phyloP scores from a whole-genome alignment of 2,329 filamentous ascomycete genomes.

The Teratosphaeria pseudoeucalypti region DNA sequence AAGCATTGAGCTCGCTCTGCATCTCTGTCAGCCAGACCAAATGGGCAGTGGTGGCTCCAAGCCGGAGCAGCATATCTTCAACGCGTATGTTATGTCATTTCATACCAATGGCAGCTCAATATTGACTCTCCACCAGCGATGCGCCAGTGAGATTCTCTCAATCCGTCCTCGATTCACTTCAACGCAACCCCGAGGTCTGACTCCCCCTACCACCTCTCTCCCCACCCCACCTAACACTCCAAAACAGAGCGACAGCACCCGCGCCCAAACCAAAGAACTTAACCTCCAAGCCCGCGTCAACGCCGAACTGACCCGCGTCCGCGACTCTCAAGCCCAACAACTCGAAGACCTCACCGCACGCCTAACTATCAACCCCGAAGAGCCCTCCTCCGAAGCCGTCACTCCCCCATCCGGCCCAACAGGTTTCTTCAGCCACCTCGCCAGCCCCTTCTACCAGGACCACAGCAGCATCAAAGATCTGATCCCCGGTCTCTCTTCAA shows the following conservation, averaged over 20 bases:
- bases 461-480: conserved; percentile 27
- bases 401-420: conserved; percentile 10
- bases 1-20: neutral
- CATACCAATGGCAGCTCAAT: neutral
- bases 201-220: neutral
- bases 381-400: conserved; percentile 11
- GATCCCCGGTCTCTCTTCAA: conserved; percentile 21
- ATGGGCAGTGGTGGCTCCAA: conserved; percentile 57
- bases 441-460: conserved; percentile 27
- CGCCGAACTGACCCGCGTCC: conserved; percentile 71
- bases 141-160: conserved; percentile 64
- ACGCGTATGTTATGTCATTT: conserved; percentile 39
- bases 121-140: conserved; percentile 33
- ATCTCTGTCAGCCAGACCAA: conserved; percentile 3
- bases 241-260: conserved; percentile 75
- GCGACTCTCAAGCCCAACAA: conserved; percentile 57
- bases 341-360: conserved; percentile 56
- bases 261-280: conserved; percentile 71
- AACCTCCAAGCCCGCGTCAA: conserved; percentile 81
- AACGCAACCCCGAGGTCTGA: conserved; percentile 73
- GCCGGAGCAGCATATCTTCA: conserved; percentile 53
- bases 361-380: conserved; percentile 29
- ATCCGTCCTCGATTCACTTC: conserved; percentile 70
- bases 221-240: conserved; percentile 2
- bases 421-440: conserved; percentile 22